phyloP scores from a whole-genome alignment of 768 basidiomycete genomes.

The Pleurotus salmoneostramineus region DNA sequence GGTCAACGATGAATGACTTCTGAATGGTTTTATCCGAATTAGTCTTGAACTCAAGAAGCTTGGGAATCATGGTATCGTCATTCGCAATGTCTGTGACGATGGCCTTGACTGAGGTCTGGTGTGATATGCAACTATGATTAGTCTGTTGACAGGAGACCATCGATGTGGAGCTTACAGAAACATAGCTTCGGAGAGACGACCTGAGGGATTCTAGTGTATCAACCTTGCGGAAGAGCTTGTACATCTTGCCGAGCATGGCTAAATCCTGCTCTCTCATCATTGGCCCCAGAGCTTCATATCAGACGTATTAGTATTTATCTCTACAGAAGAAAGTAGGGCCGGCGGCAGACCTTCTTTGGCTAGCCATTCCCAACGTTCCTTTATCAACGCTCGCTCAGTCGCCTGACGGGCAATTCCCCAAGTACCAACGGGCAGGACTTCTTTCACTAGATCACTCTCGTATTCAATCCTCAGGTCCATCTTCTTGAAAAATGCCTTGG shows the following conservation, averaged over 20 bases:
- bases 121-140: too few species aligned
- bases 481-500: slow-evolving; percentile 52
- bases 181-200: slow-evolving; percentile 55
- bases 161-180: slow-evolving; percentile 40
- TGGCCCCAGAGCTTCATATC: slow-evolving; percentile 42
- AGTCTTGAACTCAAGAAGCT: slow-evolving; percentile 64
- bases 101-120: slow-evolving; percentile 50
- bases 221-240: slow-evolving; percentile 58
- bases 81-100: slow-evolving; percentile 60
- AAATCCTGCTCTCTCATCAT: slow-evolving; percentile 47
- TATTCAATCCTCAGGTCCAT: slow-evolving; percentile 43
- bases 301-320: neutral
- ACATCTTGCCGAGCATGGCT: slow-evolving; percentile 46
- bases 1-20: slow-evolving; percentile 48
- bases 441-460: slow-evolving; percentile 53
- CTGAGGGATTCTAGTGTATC: slow-evolving; percentile 49
- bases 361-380: slow-evolving; percentile 33
- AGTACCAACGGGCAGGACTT: slow-evolving; percentile 45
- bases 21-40: slow-evolving; percentile 48
- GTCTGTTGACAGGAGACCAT: too few species aligned
- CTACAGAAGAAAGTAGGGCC: neutral
- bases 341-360: slow-evolving; percentile 25
- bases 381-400: slow-evolving; percentile 51
- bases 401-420: slow-evolving; percentile 47
- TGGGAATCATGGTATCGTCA: slow-evolving; percentile 78